Conservation (phyloP, 2,329 filamentous ascomycete genomes). For the Ceratocystis cubensis region DNA sequence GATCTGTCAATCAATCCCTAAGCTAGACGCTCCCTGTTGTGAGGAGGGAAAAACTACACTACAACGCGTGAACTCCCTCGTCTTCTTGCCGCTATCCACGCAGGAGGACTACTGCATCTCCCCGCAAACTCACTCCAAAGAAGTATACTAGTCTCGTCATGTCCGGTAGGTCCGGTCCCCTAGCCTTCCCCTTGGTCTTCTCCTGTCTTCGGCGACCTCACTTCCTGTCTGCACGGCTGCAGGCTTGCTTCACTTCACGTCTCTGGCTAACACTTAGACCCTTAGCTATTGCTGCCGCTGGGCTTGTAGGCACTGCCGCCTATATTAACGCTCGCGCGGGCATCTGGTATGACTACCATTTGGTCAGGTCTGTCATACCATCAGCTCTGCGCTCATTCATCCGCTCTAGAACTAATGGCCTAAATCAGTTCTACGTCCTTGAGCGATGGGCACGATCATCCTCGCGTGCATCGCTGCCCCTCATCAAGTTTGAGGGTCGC, state of each 20-base stretch:
- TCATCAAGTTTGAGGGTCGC: slow-evolving; percentile 56
- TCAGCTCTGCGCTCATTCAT: slow-evolving; percentile 17
- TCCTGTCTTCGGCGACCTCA: background rate
- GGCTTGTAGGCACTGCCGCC: slow-evolving; percentile 51
- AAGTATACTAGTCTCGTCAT: background rate
- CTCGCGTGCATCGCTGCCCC: slow-evolving; percentile 40
- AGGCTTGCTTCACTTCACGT: background rate
- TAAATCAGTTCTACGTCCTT: slow-evolving; percentile 64
- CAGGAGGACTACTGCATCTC: background rate
- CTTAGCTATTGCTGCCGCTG: slow-evolving; percentile 31
- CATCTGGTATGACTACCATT: slow-evolving; percentile 50
- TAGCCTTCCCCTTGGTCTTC: background rate
- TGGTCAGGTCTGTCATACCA: slow-evolving; percentile 45
- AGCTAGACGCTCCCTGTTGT: background rate
- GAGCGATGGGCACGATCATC: slow-evolving; percentile 49
- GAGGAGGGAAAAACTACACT: background rate
- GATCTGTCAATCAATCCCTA: background rate
- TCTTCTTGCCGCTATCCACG: background rate
- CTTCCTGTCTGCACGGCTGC: background rate
- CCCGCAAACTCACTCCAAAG: background rate
- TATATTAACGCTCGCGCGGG: slow-evolving; percentile 64
- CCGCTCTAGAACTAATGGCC: slow-evolving; percentile 35
- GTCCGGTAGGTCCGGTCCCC: background rate
- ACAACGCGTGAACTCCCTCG: background rate
- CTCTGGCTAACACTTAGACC: slow-evolving; percentile 2